phyloP scores from a whole-genome alignment of 495 filamentous ascomycete genomes.

The Neurospora sp. region DNA sequence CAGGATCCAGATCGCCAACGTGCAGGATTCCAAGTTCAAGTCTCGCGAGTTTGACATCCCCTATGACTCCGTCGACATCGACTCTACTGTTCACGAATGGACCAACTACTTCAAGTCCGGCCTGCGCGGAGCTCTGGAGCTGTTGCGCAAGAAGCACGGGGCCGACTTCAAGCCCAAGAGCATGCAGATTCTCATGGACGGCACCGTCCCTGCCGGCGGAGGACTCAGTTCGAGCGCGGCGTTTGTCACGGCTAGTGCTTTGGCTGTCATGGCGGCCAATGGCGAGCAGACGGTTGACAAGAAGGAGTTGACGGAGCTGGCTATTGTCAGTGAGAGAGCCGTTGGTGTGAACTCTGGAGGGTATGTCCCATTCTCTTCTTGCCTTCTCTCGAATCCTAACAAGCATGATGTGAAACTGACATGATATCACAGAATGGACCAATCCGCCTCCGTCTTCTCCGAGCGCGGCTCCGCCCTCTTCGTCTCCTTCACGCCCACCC shows the following conservation, averaged over 20 bases:
- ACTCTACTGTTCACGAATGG: constrained; percentile 82
- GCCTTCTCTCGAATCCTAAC: background rate
- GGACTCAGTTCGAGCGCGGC: constrained; percentile 91
- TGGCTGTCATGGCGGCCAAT: constrained; percentile 83
- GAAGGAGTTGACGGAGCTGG: constrained; percentile 78
- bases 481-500: constrained; percentile 78
- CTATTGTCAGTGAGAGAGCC: constrained; percentile 86
- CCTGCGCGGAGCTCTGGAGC: constrained; percentile 66
- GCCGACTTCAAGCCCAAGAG: constrained; percentile 53
- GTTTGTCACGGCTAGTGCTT: constrained; percentile 81
- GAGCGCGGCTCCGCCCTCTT: constrained; percentile 76
- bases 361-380: constrained; percentile 33
- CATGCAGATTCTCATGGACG: constrained; percentile 85
- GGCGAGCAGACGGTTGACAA: constrained; percentile 73
- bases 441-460: constrained; percentile 93
- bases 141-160: constrained; percentile 60
- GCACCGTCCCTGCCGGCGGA: constrained; percentile 82
- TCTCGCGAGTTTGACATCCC: constrained; percentile 66
- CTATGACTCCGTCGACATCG: constrained; percentile 60
- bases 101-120: constrained; percentile 97
- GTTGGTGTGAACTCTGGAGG: constrained; percentile 96
- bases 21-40: constrained; percentile 67
- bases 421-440: constrained; percentile 67
- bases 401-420: background rate
- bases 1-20: constrained; percentile 59